Evolutionary conservation across 2,329 filamentous ascomycete species (phyloP).

Genomic region (Ascochyta clinopodiicola): DNA sequence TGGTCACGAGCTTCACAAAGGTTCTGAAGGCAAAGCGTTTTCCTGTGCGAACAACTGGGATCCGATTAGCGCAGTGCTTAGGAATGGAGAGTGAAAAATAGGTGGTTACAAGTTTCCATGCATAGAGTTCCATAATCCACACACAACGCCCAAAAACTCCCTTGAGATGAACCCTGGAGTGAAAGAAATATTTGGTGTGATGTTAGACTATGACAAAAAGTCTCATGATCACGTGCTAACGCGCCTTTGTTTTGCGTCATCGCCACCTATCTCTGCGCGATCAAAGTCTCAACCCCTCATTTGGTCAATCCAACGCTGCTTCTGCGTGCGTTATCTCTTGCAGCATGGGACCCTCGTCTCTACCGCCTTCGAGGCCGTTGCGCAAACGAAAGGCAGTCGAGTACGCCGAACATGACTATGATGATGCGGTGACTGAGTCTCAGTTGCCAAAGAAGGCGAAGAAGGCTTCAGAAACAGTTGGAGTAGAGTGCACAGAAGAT

Average conservation of each 20-base stretch:
- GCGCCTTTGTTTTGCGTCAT: not conserved
- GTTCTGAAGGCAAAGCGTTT: slow-evolving; percentile 36
- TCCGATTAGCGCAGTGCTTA: slow-evolving; percentile 18
- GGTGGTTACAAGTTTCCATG: not conserved
- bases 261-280: not conserved
- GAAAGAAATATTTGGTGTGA: too few species aligned
- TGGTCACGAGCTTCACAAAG: slow-evolving; percentile 27
- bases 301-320: not conserved
- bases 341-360: not conserved
- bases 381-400: slow-evolving; percentile 34
- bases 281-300: not conserved
- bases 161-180: too few species aligned
- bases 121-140: not conserved
- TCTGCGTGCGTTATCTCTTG: not conserved
- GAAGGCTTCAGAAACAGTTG: not conserved
- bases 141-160: not conserved
- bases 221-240: too few species aligned
- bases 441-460: slow-evolving; percentile 12
- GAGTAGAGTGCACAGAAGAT: slow-evolving; percentile 12
- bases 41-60: slow-evolving; percentile 42
- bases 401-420: slow-evolving; percentile 16
- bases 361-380: slow-evolving; percentile 2
- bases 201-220: too few species aligned
- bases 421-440: slow-evolving; percentile 1
- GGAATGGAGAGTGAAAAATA: not conserved